Conservation (phyloP, 2,329 filamentous ascomycete genomes). For the Xylaria sp. region DNA sequence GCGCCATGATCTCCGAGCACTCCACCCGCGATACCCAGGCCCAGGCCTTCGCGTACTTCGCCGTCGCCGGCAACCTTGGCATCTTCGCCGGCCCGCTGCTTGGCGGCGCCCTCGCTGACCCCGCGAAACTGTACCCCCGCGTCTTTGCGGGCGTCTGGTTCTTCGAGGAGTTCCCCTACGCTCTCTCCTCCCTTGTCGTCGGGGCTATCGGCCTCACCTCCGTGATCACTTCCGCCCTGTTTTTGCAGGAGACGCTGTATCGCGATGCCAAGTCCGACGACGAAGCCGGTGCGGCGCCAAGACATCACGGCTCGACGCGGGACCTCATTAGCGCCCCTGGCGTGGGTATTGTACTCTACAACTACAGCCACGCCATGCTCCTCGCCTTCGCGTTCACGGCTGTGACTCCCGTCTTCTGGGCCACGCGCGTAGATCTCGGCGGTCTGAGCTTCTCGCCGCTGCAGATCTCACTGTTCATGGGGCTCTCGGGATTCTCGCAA, state of each 20-base stretch:
- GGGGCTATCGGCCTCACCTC: slow-evolving; percentile 59
- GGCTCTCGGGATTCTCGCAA: slow-evolving; percentile 67
- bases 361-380: slow-evolving; percentile 70
- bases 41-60: slow-evolving; percentile 75
- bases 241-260: slow-evolving; percentile 66
- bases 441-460: slow-evolving; percentile 67
- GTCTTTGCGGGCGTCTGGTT: slow-evolving; percentile 62
- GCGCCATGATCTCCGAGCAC: slow-evolving; percentile 78
- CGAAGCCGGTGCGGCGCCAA: background rate
- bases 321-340: slow-evolving; percentile 67
- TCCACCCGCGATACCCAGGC: slow-evolving; percentile 74
- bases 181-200: slow-evolving; percentile 65
- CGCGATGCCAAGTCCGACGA: slow-evolving; percentile 22
- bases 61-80: slow-evolving; percentile 75
- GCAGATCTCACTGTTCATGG: slow-evolving; percentile 71
- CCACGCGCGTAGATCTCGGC: slow-evolving; percentile 64
- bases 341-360: slow-evolving; percentile 68
- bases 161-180: slow-evolving; percentile 69
- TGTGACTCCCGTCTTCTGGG: slow-evolving; percentile 71
- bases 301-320: slow-evolving; percentile 49
- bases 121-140: slow-evolving; percentile 65
- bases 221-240: slow-evolving; percentile 58
- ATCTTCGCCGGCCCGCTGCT: slow-evolving; percentile 74
- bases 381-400: slow-evolving; percentile 76
- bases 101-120: slow-evolving; percentile 72